These are phyloP conservation scores for Stylosanthes scabra DNA, from an alignment of 331 rosid genomes.

Conservation along the genomic window DNA sequence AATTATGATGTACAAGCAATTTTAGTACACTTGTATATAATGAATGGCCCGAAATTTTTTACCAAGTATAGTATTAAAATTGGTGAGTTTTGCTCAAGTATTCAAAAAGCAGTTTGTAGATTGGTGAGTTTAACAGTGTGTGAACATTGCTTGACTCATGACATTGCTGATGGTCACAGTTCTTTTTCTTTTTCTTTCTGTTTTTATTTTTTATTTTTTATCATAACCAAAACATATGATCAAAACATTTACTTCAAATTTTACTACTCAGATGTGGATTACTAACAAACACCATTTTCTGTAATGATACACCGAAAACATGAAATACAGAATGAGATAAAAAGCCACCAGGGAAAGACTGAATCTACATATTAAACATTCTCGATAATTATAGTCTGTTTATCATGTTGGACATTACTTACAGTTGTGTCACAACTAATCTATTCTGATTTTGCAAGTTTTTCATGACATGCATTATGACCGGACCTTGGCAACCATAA, in stretches of 20 bases:
- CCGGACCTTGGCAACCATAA: constrained; percentile 2
- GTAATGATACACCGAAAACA: not conserved
- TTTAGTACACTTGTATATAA: not conserved
- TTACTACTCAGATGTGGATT: not conserved
- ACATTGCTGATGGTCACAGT: not conserved
- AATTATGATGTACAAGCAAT: not conserved
- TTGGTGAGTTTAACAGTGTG: too few species aligned
- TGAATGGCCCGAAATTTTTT: not conserved
- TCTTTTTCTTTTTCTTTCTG: too few species aligned
- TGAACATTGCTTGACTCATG: not conserved
- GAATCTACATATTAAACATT: not conserved
- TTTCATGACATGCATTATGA: not conserved
- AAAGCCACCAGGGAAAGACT: not conserved
- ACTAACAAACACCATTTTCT: not conserved
- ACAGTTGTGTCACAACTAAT: constrained; percentile 18
- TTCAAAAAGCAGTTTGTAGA: too few species aligned
- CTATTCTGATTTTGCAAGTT: constrained; percentile 16
- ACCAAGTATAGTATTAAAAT: too few species aligned
- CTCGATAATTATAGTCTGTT: constrained; percentile 18
- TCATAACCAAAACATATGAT: not conserved
- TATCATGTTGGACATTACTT: constrained; percentile 25
- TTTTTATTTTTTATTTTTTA: too few species aligned
- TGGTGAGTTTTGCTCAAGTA: too few species aligned
- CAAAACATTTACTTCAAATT: not conserved
- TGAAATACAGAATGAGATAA: not conserved